Percentiles rank a stretch among this genome's conserved stretches.
Evolutionary conservation across 1,284 basidiomycete species (phyloP).

Genomic region (Cryptococcus floricola): DNA sequence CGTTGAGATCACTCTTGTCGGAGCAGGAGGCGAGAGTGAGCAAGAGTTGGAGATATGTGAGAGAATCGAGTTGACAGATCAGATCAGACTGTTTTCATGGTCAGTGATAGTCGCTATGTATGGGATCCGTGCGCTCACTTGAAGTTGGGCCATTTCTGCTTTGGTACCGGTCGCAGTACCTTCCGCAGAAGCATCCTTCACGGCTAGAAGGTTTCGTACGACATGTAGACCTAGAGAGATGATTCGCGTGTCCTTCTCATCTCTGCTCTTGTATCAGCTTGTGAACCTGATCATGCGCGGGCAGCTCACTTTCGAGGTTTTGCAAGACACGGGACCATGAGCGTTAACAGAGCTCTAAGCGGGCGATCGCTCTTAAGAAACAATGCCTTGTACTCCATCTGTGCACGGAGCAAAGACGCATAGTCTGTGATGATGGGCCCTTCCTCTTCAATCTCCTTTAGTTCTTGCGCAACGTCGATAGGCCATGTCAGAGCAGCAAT

Average conservation of each 20-base stretch:
- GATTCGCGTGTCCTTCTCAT: constrained; percentile 74
- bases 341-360: constrained; percentile 41
- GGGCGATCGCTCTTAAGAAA: constrained; percentile 24
- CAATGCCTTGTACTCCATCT: constrained; percentile 72
- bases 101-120: background rate
- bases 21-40: constrained; percentile 76
- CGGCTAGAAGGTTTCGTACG: constrained; percentile 82
- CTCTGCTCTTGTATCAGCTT: constrained; percentile 44
- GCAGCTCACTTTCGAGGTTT: constrained; percentile 41
- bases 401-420: constrained; percentile 71
- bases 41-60: constrained; percentile 71
- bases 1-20: constrained; percentile 68
- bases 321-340: constrained; percentile 45
- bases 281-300: too few relatives aligned
- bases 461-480: constrained; percentile 84
- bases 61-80: constrained; percentile 65
- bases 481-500: constrained; percentile 97
- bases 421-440: constrained; percentile 78
- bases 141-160: constrained; percentile 68
- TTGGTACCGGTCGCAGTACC: constrained; percentile 67
- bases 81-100: constrained; percentile 56
- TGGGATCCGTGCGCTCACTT: constrained; percentile 47
- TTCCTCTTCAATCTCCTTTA: constrained; percentile 78
- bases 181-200: constrained; percentile 72
- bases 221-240: constrained; percentile 84